These are phyloP conservation scores for Tolypocladium ophioglossoides DNA, from an alignment of 2,329 filamentous ascomycete species.

Conservation along the genomic window DNA sequence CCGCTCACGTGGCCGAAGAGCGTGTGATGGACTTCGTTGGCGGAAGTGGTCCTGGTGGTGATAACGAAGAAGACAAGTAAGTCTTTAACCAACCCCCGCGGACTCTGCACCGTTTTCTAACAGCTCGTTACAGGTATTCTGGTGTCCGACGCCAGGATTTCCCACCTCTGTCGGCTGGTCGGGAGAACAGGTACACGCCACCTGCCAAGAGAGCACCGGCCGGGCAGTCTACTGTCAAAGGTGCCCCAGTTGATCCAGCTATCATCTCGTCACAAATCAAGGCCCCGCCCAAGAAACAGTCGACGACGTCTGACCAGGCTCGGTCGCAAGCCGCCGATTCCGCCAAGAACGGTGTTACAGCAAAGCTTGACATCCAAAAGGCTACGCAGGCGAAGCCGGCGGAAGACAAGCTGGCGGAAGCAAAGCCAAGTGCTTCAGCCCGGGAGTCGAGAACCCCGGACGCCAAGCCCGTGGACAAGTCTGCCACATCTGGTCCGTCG, in stretches of 20 bases:
- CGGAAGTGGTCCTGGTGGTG: constrained; percentile 52
- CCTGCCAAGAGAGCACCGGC: constrained; percentile 77
- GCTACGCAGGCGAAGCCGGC: constrained; percentile 16
- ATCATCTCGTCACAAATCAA: constrained; percentile 82
- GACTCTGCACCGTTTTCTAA: constrained; percentile 6
- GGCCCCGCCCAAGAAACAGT: constrained; percentile 27
- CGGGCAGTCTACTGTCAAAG: constrained; percentile 60
- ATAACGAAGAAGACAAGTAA: constrained; percentile 89
- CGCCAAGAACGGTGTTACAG: constrained; percentile 17
- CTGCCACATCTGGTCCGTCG: constrained; percentile 14
- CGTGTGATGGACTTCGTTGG: constrained; percentile 60
- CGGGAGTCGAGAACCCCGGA: constrained; percentile 21
- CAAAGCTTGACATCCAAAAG: constrained; percentile 18
- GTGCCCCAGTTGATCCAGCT: constrained; percentile 73
- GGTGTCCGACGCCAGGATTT: constrained; percentile 74
- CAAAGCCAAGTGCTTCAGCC: constrained; percentile 10
- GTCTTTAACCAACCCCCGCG: background rate
- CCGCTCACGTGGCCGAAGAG: constrained; percentile 83
- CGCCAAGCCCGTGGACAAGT: constrained; percentile 16
- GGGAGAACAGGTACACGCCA: constrained; percentile 72
- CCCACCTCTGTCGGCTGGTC: constrained; percentile 45
- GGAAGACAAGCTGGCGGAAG: constrained; percentile 21
- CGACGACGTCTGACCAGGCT: constrained; percentile 13
- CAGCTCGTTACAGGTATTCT: constrained; percentile 55
- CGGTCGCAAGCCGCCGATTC: constrained; percentile 13